These are phyloP conservation scores for Tetraselmis chui DNA, from an alignment of 139 green algal species.

Conservation along the genomic window DNA sequence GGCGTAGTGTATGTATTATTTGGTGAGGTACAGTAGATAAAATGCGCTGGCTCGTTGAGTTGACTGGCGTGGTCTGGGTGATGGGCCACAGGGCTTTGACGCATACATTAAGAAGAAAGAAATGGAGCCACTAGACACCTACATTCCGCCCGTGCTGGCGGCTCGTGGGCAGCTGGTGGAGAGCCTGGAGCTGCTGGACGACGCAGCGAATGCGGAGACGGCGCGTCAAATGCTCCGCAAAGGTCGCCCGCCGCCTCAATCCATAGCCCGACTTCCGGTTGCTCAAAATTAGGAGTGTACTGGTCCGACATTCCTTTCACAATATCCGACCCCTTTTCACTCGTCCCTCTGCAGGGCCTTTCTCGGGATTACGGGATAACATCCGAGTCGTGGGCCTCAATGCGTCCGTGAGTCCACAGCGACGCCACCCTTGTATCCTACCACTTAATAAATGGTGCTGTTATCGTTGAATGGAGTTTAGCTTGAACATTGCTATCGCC, in stretches of 20 bases:
- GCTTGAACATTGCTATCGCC: too few species aligned
- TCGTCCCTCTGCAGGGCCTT: slow-evolving; percentile 14
- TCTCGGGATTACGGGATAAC: slow-evolving; percentile 42
- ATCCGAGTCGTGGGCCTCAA: slow-evolving; percentile 27
- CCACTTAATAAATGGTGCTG: too few species aligned
- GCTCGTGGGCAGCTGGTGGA: slow-evolving; percentile 25
- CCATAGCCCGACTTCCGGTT: too few species aligned
- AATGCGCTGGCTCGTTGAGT: not conserved
- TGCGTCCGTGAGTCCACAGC: not conserved
- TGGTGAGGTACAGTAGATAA: not conserved
- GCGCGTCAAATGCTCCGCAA: slow-evolving; percentile 34
- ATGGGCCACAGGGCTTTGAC: too few species aligned
- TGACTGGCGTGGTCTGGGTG: not conserved
- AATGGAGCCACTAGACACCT: slow-evolving; percentile 42
- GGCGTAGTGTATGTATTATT: not conserved
- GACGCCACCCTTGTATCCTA: not conserved
- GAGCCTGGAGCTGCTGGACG: not conserved
- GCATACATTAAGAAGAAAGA: slow-evolving; percentile 40
- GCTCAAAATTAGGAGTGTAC: too few species aligned
- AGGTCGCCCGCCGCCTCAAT: not conserved
- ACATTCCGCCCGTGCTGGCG: slow-evolving; percentile 42
- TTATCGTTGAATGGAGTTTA: too few species aligned
- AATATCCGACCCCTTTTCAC: too few species aligned
- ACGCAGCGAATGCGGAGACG: slow-evolving; percentile 1
- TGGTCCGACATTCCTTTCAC: too few species aligned